Conservation (phyloP, 83 land plant species). For the Diphasiastrum complanatum region DNA sequence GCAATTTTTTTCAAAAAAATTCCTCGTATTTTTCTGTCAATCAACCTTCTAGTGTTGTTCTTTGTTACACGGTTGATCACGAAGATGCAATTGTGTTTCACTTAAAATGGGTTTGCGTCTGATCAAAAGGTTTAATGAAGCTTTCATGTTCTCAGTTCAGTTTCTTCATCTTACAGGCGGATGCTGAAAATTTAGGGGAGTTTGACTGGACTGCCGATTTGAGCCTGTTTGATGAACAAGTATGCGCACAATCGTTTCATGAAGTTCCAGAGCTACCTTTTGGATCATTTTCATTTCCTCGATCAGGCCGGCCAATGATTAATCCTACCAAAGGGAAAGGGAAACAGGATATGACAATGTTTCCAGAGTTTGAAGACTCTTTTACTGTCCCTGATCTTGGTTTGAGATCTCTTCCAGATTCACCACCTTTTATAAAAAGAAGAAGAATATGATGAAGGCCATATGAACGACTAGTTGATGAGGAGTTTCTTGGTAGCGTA, state of each 20-base stretch:
- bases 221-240: conserved; percentile 25
- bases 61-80: neutral
- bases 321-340: conserved; percentile 11
- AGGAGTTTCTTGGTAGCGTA: too few relatives aligned
- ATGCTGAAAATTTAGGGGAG: conserved; percentile 10
- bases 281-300: neutral
- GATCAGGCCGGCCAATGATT: neutral
- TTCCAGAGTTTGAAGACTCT: conserved; percentile 25
- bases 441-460: too few relatives aligned
- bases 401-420: conserved; percentile 1
- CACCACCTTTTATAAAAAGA: conserved; percentile 6
- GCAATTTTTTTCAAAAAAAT: too few relatives aligned
- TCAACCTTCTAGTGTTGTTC: too few relatives aligned
- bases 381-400: conserved; percentile 30
- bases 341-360: conserved; percentile 21
- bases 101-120: neutral
- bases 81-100: too few relatives aligned
- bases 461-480: too few relatives aligned
- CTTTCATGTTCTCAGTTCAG: neutral
- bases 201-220: conserved; percentile 30
- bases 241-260: conserved; percentile 21
- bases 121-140: too few relatives aligned
- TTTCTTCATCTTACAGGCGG: conserved; percentile 4
- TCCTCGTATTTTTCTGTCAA: too few relatives aligned
- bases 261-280: conserved; percentile 21